Base-by-base conservation (phyloP, 371 early-diverging fungal species). In the Mortierella sp. region DNA sequence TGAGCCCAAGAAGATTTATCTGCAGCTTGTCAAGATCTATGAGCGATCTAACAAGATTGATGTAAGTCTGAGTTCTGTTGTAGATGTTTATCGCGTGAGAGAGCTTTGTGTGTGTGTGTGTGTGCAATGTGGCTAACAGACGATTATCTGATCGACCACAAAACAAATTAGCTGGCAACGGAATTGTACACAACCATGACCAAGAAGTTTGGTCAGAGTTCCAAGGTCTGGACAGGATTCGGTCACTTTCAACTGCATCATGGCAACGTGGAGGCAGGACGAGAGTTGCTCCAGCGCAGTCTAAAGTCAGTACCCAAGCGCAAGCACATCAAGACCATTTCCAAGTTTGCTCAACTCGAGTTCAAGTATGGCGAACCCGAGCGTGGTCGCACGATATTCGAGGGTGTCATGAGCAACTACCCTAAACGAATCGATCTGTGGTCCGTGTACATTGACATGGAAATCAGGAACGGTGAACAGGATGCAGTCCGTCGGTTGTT, bases 401-500 rank as follows among this genome's bases (percentile, higher is more conserved):
- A 98, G 83, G 95, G 96, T 43, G 84, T 98, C 40, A 82, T 98
- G 79, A 88, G 88, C 79, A 92, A 90, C 59, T 91, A 95, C 69
- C 97, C 97, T 24, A 98, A 96, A 80, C 88, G 97, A 10, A 78
- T 94, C 31, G 98, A 98, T 83, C 79, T 98, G 55, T 98, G 98
- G 98, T 91, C 89, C 14, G 84, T 98, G 14, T 98, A 96, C 67
- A 69, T 97, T 57, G 98, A 98, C 78, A 94, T 96, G 95, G 99
- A 98, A 79, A 87, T 92, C 61, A 85, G 90, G 63, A 80, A 79
- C 29, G 92, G 88, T 1, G 92, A 94, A 50, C 70, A 84, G 46
- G 86, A 84, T 40, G 80, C 85, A 55, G 85, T 87, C 22, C 85
- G 94, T 65, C 91, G 92, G 14, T 78, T 98, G 49, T 98, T 97